A percentile compares a stretch with the other conserved stretches of the same genome.
These are phyloP conservation scores for Pachysandra terminalis DNA, from an alignment of 164 flowering plant genomes.

Conservation along the genomic window DNA sequence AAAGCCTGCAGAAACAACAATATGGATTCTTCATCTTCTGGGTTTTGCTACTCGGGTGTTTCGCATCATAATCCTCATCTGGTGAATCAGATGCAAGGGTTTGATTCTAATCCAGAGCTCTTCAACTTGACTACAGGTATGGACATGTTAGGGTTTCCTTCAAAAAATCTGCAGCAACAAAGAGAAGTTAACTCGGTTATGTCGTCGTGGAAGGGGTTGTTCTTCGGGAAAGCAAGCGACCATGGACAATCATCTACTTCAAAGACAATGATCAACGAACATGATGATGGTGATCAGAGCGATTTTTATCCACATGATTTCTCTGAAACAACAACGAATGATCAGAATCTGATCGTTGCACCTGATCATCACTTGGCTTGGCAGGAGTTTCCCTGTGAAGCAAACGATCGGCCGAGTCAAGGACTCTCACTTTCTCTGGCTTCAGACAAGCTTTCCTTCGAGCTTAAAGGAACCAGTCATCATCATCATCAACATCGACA, in stretches of 20 bases:
- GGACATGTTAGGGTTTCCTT: slow-evolving; percentile 45
- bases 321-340: slow-evolving; percentile 20
- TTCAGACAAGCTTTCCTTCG: slow-evolving; percentile 60
- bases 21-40: slow-evolving; percentile 24
- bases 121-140: slow-evolving; percentile 31
- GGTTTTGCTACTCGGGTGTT: slow-evolving; percentile 33
- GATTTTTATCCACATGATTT: slow-evolving; percentile 22
- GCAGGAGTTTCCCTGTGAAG: too few relatives aligned
- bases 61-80: slow-evolving; percentile 18
- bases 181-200: slow-evolving; percentile 20
- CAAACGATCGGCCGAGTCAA: slow-evolving; percentile 71
- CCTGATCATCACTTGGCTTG: slow-evolving; percentile 14
- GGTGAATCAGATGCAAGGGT: slow-evolving; percentile 40
- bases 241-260: slow-evolving; percentile 41
- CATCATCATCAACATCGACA: slow-evolving; percentile 9
- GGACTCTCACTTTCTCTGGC: slow-evolving; percentile 74
- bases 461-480: slow-evolving; percentile 37
- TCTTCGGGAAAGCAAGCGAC: slow-evolving; percentile 21
- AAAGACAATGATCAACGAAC: slow-evolving; percentile 14
- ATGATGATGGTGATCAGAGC: too few relatives aligned
- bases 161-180: slow-evolving; percentile 11
- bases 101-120: slow-evolving; percentile 31
- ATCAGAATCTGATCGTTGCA: slow-evolving; percentile 36
- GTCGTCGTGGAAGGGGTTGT: slow-evolving; percentile 38
- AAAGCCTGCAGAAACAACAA: slow-evolving; percentile 31